A percentile compares a stretch with the other conserved stretches of the same genome.
Evolutionary conservation across 2,329 filamentous ascomycete species (phyloP).

Genomic region (Fusarium heterosporum): DNA sequence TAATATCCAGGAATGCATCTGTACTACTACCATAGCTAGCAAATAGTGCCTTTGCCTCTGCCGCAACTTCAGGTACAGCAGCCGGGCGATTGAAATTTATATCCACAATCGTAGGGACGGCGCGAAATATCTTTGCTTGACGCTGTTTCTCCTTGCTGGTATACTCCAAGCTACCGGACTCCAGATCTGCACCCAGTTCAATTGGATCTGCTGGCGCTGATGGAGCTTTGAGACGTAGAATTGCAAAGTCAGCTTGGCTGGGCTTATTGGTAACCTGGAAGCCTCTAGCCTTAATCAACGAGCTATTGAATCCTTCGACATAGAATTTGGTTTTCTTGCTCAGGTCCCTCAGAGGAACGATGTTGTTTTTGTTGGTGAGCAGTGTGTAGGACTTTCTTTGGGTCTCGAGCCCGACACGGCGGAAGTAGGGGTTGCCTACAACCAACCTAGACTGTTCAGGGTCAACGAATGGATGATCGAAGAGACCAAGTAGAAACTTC

Average conservation of each 20-base stretch:
- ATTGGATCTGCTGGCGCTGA: constrained; percentile 36
- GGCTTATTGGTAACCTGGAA: constrained; percentile 51
- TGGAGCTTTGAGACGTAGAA: constrained; percentile 56
- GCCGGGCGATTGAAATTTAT: constrained; percentile 57
- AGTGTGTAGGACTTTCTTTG: constrained; percentile 41
- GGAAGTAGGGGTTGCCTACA: constrained; percentile 58
- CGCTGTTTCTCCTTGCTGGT: constrained; percentile 42
- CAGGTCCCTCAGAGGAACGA: constrained; percentile 32
- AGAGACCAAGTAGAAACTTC: constrained; percentile 63
- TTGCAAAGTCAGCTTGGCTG: constrained; percentile 55
- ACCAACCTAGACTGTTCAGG: constrained; percentile 53
- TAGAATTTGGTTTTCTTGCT: constrained; percentile 35
- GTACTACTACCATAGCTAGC: constrained; percentile 54
- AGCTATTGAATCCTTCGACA: constrained; percentile 30
- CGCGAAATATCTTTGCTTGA: constrained; percentile 50
- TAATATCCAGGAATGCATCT: constrained; percentile 57
- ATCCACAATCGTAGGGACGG: constrained; percentile 57
- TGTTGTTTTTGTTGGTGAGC: constrained; percentile 40
- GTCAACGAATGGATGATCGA: constrained; percentile 63
- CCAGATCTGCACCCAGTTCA: constrained; percentile 18
- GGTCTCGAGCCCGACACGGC: constrained; percentile 26
- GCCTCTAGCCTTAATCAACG: constrained; percentile 30
- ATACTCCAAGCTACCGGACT: constrained; percentile 55
- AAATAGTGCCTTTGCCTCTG: constrained; percentile 53
- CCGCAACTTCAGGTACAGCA: constrained; percentile 56